Evolutionary conservation across 176 grass and related monocot genomes (phyloP), one percentile per base, ranked within the genome.

Genomic region (Avena eriantha): DNA sequence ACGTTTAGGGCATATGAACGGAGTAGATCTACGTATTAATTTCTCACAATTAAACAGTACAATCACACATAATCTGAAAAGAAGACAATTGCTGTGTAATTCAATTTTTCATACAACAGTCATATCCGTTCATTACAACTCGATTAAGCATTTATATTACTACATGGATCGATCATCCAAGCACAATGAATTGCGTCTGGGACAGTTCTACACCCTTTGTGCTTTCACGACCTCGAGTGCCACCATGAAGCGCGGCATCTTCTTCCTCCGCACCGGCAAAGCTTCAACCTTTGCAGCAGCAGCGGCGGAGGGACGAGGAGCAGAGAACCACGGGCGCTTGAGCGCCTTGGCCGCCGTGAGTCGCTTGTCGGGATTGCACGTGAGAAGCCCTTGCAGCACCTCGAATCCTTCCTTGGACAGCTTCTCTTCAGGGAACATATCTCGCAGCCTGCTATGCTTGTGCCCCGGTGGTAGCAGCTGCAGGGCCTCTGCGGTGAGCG

Each of bases 391-490:
- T 50, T 77, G 26, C 49, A 77, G 4, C 48, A 55, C 26, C 48
- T 77, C 13, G 49, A 77, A 77, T 12, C 73, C 73, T 33, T 77
- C 13, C 48, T 34, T 16, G 4, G 49, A 21, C 49, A 77, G 26
- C 73, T 34, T 77, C 73, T 77, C 73, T 34, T 55, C 1, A 77
- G 73, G 73, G 73, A 76, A 76, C 15, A 76, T 18, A 5, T 54
- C 73, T 4, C 73, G 47, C 47, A 76, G 73, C 23, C 7, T 53
- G 73, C 5, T 53, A 3, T 76, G 2, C 12, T 74, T 7, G 11
- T 73, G 70, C 43, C 6, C 70, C 5, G 0, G 0, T 45, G 13
- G 71, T 16, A 73, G 70, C 70, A 73, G 10, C 24, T 1, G n/a
- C 11, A 6, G 70, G 5, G 22, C 43, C 45, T 15, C 4, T 1